A percentile compares a stretch with the other conserved stretches of the same genome.
phyloP scores from a whole-genome alignment of 257 asterid species.

The Echium plantagineum region DNA sequence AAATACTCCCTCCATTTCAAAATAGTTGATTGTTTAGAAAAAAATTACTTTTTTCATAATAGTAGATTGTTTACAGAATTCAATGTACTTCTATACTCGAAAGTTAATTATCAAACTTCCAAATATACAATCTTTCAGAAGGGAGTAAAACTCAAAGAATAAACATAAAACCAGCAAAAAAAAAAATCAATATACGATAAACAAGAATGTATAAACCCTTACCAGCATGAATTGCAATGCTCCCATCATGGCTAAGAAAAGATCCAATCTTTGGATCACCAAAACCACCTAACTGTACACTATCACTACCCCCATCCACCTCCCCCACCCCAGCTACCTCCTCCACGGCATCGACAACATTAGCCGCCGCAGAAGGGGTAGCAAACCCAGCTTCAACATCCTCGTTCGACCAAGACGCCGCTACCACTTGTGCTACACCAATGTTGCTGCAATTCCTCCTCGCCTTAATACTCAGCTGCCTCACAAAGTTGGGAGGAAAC shows the following conservation, averaged over 20 bases:
- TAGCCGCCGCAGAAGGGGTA: constrained; percentile 36
- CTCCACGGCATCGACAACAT: constrained; percentile 44
- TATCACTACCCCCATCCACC: constrained; percentile 27
- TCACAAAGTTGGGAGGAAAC: constrained; percentile 91
- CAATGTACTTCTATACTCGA: too few species aligned
- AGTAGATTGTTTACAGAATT: too few species aligned
- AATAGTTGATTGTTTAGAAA: too few species aligned
- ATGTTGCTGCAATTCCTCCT: constrained; percentile 93
- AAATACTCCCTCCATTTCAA: too few species aligned
- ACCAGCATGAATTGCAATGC: constrained; percentile 95
- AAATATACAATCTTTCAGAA: too few species aligned
- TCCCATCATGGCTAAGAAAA: constrained; percentile 64
- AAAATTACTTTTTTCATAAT: too few species aligned
- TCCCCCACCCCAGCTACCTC: constrained; percentile 18
- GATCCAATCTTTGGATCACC: constrained; percentile 31
- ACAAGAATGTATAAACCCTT: constrained; percentile 4
- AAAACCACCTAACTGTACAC: constrained; percentile 32
- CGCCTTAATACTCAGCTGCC: constrained; percentile 93
- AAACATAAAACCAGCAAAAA: too few species aligned
- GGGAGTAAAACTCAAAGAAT: too few species aligned
- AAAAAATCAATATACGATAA: too few species aligned
- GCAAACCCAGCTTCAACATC: constrained; percentile 7
- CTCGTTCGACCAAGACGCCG: constrained; percentile 92
- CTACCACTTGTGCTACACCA: constrained; percentile 93
- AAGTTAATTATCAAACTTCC: too few species aligned